phyloP scores from a whole-genome alignment of 345 rosid species.

The Citrus inodora region DNA sequence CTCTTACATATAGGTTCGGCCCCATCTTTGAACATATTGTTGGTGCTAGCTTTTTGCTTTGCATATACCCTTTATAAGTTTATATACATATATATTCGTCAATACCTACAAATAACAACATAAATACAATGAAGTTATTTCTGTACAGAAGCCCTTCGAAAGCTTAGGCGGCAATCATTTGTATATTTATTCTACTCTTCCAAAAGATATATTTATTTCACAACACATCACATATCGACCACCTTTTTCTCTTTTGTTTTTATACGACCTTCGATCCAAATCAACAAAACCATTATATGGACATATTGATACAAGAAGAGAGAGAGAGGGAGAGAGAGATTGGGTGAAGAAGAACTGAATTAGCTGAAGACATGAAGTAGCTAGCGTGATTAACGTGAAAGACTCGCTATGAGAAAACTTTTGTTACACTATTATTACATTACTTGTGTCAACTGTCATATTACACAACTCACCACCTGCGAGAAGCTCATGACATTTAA shows the following conservation, averaged over 20 bases:
- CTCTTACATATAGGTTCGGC: too few relatives aligned
- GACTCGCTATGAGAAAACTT: slow-evolving; percentile 13
- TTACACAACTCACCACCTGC: slow-evolving; percentile 18
- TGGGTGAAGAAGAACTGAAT: background rate
- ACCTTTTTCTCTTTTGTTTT: background rate
- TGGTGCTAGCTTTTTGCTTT: slow-evolving; percentile 14
- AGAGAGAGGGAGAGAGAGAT: slow-evolving; percentile 13
- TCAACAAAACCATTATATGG: background rate
- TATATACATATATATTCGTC: too few relatives aligned
- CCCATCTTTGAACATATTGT: slow-evolving; percentile 14
- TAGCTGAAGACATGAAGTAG: slow-evolving; percentile 21
- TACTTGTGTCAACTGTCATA: slow-evolving; percentile 11
- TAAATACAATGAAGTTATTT: background rate
- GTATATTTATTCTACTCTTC: slow-evolving; percentile 1
- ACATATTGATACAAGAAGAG: background rate
- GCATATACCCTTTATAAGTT: background rate
- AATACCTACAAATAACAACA: background rate
- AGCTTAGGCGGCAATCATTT: slow-evolving; percentile 16
- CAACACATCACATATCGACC: background rate
- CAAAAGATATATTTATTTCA: background rate
- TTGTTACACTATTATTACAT: slow-evolving; percentile 5
- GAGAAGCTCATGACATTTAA: slow-evolving; percentile 45
- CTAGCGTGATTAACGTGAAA: slow-evolving; percentile 49
- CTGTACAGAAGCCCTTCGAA: background rate
- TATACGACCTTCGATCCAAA: background rate